phyloP scores from a whole-genome alignment of 2,329 filamentous ascomycete genomes.

The Trichoderma afroharzianum region DNA sequence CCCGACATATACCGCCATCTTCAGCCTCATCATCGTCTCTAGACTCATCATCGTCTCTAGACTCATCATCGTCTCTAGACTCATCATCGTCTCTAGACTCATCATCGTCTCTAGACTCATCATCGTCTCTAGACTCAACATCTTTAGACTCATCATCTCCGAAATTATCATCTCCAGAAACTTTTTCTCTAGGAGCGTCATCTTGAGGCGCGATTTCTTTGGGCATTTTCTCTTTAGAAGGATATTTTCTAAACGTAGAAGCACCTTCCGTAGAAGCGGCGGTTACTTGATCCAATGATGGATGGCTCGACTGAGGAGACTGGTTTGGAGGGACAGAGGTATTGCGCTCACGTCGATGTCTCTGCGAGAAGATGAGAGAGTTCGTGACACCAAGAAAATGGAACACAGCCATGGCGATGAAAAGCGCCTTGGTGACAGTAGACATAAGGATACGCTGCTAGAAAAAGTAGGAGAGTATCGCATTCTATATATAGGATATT shows the following conservation, averaged over 20 bases:
- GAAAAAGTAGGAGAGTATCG: background rate
- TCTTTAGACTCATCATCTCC: background rate
- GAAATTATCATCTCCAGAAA: background rate
- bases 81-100: background rate
- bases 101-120: too few relatives aligned
- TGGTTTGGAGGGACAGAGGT: background rate
- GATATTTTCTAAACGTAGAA: background rate
- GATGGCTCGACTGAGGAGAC: background rate
- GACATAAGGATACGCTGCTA: background rate
- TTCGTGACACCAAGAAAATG: background rate
- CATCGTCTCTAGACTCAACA: too few relatives aligned
- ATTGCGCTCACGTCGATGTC: background rate
- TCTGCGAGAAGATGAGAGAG: background rate
- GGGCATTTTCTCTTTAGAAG: background rate
- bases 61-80: background rate
- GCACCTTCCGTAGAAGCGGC: background rate
- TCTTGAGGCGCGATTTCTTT: background rate
- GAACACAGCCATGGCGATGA: background rate
- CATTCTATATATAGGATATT: background rate
- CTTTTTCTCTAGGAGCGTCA: background rate
- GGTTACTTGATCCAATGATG: background rate
- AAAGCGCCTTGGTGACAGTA: background rate
- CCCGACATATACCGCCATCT: background rate
- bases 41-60: too few relatives aligned
- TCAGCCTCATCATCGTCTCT: background rate